Evolutionary conservation across 2,329 filamentous ascomycete species (phyloP).

Genomic region (Botrytis cinerea): DNA sequence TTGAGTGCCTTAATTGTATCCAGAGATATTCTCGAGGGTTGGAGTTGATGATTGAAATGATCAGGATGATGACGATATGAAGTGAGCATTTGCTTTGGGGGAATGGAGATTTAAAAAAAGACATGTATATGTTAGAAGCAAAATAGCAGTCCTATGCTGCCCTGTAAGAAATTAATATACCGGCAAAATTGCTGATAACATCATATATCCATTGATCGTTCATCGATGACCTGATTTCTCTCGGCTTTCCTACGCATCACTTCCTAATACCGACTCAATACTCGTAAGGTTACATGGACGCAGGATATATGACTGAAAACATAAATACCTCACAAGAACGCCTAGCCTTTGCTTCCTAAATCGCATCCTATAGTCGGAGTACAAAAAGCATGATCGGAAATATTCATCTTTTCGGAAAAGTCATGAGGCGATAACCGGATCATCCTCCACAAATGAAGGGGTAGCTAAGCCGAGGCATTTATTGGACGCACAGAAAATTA

Average conservation of each 20-base stretch:
- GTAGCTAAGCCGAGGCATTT: constrained; percentile 11
- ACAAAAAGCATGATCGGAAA: constrained; percentile 14
- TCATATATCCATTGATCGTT: background rate
- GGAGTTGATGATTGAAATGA: background rate
- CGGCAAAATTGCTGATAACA: constrained; percentile 5
- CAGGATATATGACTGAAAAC: background rate
- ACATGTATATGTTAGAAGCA: constrained; percentile 5
- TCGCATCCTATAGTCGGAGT: constrained; percentile 11
- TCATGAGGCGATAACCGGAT: constrained; percentile 1
- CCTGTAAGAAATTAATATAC: constrained; percentile 8
- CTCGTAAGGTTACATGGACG: background rate
- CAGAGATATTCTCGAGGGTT: background rate
- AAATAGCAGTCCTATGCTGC: background rate
- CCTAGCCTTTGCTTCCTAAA: constrained; percentile 1
- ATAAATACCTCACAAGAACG: background rate
- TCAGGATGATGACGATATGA: background rate
- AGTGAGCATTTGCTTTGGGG: background rate
- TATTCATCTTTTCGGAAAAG: background rate
- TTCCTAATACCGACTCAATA: background rate
- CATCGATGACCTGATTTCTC: background rate
- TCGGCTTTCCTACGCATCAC: background rate
- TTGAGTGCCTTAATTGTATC: background rate
- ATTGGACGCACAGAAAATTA: background rate
- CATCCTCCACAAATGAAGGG: background rate
- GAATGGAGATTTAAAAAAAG: background rate